Evolutionary conservation across 768 basidiomycete genomes (phyloP), one percentile per base, ranked within the genome.

Genomic region (Leccinum broughii): DNA sequence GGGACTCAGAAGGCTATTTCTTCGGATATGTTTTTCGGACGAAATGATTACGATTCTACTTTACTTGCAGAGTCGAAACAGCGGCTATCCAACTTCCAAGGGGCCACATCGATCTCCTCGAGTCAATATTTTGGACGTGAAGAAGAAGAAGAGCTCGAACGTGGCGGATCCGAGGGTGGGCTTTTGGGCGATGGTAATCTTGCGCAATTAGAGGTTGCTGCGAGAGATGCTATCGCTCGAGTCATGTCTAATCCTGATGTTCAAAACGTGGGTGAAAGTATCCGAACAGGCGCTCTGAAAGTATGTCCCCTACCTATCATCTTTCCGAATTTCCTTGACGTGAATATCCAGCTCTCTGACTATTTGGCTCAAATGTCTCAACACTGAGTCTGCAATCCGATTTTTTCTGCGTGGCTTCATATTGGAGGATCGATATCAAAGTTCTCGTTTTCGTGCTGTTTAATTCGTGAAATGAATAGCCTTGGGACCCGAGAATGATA

Each of bases 101-200:
- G 96, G 11, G 93, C 95, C 14, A 91, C 89, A 0, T 86, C 93
- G 34, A 98, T 98, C 69, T 96, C 94, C 1, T 96, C 94, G 15
- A 95, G 85, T 71, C 91, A 94, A 66, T 99, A 98, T 84, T 98
- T 97, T 75, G 97, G 96, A 2, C 83, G 95, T 15, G 95, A 96
- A 57, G 88, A 92, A 58, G 88, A 89, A n/a, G 84, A 84, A 9
- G 65, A 75, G 53, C 64, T 72, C 17, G 75, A 70, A 49, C 77
- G 76, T 20, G 73, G 75, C n/a, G 71, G 75, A 22, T 76, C 83
- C 9, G 85, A 85, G 60, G 88, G 82, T 22, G 87, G 83, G 53
- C 70, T 87, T 59, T 69, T 81, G 49, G 77, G 78, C 53, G 82
- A 81, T 55, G 78, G 77, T 59, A 78, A 60, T 54, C 72, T 87